These are phyloP conservation scores for Aaosphaeria arxii DNA, from an alignment of 2,329 filamentous ascomycete genomes.

Conservation along the genomic window DNA sequence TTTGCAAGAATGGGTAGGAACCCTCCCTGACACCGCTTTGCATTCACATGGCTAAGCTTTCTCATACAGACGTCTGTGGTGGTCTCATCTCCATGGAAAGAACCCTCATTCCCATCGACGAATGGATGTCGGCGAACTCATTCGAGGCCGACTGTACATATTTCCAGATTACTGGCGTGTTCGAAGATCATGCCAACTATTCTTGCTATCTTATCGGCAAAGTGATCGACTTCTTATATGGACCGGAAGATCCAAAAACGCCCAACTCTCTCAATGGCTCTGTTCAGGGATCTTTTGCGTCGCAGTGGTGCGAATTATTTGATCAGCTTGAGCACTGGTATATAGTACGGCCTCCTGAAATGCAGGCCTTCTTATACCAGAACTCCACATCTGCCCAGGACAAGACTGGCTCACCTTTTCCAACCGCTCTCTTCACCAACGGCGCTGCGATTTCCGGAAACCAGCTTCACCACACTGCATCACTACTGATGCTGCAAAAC, in stretches of 20 bases:
- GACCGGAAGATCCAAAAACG: no score
- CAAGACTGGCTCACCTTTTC: slow-evolving; percentile 4
- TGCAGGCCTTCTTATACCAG: no score
- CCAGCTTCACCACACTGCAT: slow-evolving; percentile 14
- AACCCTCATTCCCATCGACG: neutral
- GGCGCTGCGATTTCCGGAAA: slow-evolving; percentile 14
- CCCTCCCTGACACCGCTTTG: no score
- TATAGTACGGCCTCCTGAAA: no score
- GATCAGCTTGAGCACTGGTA: no score
- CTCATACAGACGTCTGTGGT: neutral
- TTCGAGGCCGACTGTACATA: neutral
- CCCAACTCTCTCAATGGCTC: no score
- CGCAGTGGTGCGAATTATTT: no score
- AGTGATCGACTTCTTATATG: neutral
- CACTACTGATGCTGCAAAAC: slow-evolving; percentile 11
- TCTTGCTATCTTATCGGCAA: neutral
- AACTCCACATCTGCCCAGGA: no score
- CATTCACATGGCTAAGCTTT: no score
- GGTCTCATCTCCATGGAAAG: neutral
- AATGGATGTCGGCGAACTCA: neutral
- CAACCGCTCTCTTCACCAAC: slow-evolving; percentile 12
- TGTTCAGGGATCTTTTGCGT: no score
- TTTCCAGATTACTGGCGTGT: neutral
- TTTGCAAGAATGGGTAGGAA: slow-evolving; percentile 33
- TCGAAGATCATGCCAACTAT: neutral